Evolutionary conservation across 306 rosid species (phyloP).

Genomic region (cucumber (Cucumis sativus)): DNA sequence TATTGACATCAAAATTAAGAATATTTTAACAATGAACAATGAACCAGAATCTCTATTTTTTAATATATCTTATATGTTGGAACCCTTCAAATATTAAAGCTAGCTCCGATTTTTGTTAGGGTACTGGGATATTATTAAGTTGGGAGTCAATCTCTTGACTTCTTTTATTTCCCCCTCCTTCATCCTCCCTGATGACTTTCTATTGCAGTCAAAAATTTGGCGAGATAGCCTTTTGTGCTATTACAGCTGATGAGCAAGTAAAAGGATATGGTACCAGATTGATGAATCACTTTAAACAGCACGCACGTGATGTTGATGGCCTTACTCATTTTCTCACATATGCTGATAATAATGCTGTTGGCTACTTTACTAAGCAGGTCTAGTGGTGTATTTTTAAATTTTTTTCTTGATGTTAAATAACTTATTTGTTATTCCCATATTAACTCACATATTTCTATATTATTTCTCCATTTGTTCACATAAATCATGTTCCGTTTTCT

Average conservation of each 20-base stretch:
- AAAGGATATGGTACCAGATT: conserved; percentile 94
- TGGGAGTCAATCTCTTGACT: background rate
- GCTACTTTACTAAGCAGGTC: conserved; percentile 98
- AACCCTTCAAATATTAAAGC: background rate
- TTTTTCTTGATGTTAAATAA: background rate
- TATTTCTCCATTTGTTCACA: background rate
- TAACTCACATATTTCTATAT: background rate
- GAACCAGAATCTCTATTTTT: background rate
- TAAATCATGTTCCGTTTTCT: background rate
- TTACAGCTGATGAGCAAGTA: conserved; percentile 94
- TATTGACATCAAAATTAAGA: background rate
- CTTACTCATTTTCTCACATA: conserved; percentile 94
- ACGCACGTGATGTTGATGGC: conserved; percentile 87
- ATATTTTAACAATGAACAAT: background rate
- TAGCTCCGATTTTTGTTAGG: background rate
- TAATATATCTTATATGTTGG: background rate
- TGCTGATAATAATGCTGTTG: conserved; percentile 98
- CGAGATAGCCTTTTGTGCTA: conserved; percentile 94
- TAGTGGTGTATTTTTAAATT: conserved; percentile 7
- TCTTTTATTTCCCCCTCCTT: background rate
- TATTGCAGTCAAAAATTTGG: conserved; percentile 73
- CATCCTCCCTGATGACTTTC: conserved; percentile 10
- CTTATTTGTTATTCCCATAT: background rate
- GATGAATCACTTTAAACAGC: conserved; percentile 94
- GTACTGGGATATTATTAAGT: background rate